Conservation (phyloP, 345 rosid species). For the Psidium friedrichsthalianum region DNA sequence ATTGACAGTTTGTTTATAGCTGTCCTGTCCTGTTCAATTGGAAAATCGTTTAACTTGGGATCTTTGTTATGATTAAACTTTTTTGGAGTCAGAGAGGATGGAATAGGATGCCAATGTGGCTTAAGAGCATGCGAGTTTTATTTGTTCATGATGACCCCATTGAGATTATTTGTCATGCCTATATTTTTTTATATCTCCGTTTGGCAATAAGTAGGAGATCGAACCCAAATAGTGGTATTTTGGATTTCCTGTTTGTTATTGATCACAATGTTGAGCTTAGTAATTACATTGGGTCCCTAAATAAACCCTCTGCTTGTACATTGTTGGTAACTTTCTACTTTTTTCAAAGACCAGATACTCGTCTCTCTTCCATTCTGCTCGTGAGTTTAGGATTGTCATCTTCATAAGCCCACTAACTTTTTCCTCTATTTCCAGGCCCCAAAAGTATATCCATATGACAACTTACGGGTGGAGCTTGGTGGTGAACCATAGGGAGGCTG, state of each 20-base stretch:
- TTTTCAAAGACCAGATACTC: not conserved
- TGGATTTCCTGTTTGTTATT: not conserved
- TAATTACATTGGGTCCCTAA: not conserved
- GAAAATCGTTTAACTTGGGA: not conserved
- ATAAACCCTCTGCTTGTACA: not conserved
- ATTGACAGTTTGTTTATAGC: not conserved
- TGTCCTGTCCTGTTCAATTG: not conserved
- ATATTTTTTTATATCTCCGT: not conserved
- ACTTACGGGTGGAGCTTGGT: conserved; percentile 93
- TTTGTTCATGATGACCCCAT: not conserved
- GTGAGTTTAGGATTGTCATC: not conserved
- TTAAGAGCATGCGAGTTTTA: not conserved
- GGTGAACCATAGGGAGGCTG: conserved; percentile 50
- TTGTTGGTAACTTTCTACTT: not conserved
- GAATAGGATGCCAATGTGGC: not conserved
- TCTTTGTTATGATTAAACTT: not conserved
- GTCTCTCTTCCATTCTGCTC: not conserved
- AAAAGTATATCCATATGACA: conserved; percentile 88
- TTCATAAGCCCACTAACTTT: not conserved
- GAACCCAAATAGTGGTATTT: accelerated
- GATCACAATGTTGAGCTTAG: not conserved
- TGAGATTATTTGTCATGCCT: not conserved
- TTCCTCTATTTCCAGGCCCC: conserved; percentile 44
- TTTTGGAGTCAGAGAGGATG: not conserved
- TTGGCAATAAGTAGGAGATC: not conserved